A percentile compares a stretch with the other conserved stretches of the same genome.
Evolutionary conservation across 805 yeast species (phyloP).

Genomic region (Candida pseudoglaebosa): DNA sequence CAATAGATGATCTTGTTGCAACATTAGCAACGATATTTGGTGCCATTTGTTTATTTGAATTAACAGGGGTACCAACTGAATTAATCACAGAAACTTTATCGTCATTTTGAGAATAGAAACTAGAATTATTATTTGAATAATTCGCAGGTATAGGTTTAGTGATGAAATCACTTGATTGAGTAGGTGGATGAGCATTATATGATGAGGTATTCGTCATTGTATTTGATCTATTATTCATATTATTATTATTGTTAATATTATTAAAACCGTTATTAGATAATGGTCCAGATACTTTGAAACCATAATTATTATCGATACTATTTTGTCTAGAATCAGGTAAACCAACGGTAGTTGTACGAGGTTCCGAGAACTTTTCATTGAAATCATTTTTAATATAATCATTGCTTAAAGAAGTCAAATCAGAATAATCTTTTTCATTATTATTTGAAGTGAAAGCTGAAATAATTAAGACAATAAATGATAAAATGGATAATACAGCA

Average conservation of each 20-base stretch:
- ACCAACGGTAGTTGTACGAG: conserved; percentile 3
- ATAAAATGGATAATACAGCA: conserved; percentile 51
- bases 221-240: conserved; percentile 1
- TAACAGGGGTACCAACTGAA: conserved; percentile 32
- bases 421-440: conserved; percentile 13
- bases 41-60: conserved; percentile 28
- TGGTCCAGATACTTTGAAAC: neutral
- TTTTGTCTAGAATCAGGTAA: conserved; percentile 2
- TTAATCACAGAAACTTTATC: conserved; percentile 23
- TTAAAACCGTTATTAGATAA: neutral
- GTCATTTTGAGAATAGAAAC: conserved; percentile 11
- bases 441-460: conserved; percentile 22
- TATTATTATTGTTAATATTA: conserved; percentile 2
- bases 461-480: conserved; percentile 46
- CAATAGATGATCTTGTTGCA: conserved; percentile 21
- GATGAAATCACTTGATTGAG: conserved; percentile 31
- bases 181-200: conserved; percentile 28
- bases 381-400: conserved; percentile 7
- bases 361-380: conserved; percentile 18
- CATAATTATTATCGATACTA: neutral
- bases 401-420: conserved; percentile 8
- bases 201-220: conserved; percentile 16
- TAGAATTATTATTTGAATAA: conserved; percentile 11
- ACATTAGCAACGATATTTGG: conserved; percentile 26
- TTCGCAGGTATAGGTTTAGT: conserved; percentile 10